These are phyloP conservation scores for Rhodotorula kratochvilovae DNA, from an alignment of 768 basidiomycete genomes.

Conservation along the genomic window DNA sequence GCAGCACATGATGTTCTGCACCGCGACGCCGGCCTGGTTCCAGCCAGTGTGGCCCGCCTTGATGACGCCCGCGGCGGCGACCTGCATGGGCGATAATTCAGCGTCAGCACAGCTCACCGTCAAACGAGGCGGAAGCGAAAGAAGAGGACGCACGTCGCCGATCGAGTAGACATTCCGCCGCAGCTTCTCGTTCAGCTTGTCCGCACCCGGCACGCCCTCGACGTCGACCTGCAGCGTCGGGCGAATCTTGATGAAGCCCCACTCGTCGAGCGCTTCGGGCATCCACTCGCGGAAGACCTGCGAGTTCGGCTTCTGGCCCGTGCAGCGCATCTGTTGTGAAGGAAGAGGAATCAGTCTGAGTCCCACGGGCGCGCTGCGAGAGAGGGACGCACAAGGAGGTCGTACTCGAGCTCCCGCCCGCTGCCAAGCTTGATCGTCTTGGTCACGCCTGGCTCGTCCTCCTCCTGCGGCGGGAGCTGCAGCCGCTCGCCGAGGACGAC, in stretches of 20 bases:
- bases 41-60: slow-evolving; percentile 44
- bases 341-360: too few relatives aligned
- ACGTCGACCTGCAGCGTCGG: slow-evolving; percentile 38
- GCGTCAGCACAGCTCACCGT: not conserved
- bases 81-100: not conserved
- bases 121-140: not conserved
- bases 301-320: slow-evolving; percentile 44
- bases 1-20: slow-evolving; percentile 36
- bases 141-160: slow-evolving; percentile 38
- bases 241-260: slow-evolving; percentile 37
- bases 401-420: slow-evolving; percentile 28
- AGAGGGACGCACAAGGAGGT: slow-evolving; percentile 17
- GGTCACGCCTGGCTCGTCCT: slow-evolving; percentile 16
- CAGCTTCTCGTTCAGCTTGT: slow-evolving; percentile 16
- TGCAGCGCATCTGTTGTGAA: slow-evolving; percentile 38
- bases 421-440: not conserved
- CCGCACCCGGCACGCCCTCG: not conserved
- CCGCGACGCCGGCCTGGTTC: slow-evolving; percentile 40
- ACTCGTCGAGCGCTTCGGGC: slow-evolving; percentile 31
- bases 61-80: slow-evolving; percentile 41
- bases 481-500: slow-evolving; percentile 41
- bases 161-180: slow-evolving; percentile 39
- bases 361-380: too few relatives aligned
- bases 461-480: slow-evolving; percentile 15
- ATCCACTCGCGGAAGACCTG: slow-evolving; percentile 29